phyloP scores from a whole-genome alignment of 208 protist genomes.

The Baffinella frigidus region DNA sequence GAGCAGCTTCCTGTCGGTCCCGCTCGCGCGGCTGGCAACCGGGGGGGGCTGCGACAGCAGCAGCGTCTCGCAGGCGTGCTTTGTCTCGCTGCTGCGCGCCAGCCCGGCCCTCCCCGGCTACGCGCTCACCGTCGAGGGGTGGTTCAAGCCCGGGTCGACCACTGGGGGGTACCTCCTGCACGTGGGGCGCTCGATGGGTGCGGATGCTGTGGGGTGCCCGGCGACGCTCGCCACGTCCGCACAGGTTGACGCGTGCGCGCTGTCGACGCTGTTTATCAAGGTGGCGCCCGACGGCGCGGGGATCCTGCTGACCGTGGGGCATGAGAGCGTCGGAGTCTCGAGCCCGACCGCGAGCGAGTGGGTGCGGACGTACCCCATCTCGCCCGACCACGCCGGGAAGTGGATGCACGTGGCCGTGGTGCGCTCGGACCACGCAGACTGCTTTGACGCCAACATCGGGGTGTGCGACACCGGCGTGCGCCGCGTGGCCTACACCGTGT shows the following conservation, averaged over 20 bases:
- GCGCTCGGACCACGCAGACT: background rate
- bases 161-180: background rate
- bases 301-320: background rate
- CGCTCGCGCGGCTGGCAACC: background rate
- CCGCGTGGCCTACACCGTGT: too few species aligned
- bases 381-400: background rate
- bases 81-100: background rate
- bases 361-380: background rate
- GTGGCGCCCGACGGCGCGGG: background rate
- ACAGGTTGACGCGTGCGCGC: too few species aligned
- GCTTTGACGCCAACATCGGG: background rate
- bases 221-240: too few species aligned
- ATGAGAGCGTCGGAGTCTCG: background rate
- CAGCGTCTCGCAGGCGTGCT: background rate
- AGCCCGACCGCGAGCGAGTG: background rate
- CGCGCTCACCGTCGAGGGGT: background rate
- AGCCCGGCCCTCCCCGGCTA: background rate
- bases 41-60: background rate
- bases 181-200: background rate
- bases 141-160: background rate
- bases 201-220: too few species aligned
- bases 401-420: background rate
- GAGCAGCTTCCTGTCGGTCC: background rate
- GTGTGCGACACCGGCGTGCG: background rate
- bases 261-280: background rate